Base-by-base conservation (phyloP, 495 filamentous ascomycete species). In the Staphylotrichum tortipilum region DNA sequence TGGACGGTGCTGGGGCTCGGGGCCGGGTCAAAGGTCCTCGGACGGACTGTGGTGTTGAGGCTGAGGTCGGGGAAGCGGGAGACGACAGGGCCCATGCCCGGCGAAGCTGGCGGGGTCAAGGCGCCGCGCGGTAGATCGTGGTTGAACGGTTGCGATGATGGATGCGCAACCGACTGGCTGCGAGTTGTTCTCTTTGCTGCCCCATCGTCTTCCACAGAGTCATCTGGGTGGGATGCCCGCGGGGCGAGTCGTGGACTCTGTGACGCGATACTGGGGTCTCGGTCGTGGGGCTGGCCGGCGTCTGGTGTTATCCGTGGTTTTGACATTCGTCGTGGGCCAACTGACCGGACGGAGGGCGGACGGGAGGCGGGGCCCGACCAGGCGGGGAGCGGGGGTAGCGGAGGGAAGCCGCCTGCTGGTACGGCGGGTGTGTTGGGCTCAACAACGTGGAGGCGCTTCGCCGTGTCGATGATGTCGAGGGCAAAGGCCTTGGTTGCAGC, bases 401-500 rank as follows among this genome's bases (percentile, higher is more conserved):
- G 59, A 17, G 62, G 62, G 17, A 62, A 62, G 0, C 33, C 54
- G 19, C 44, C 44, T 21, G 31, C 50, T 28, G 36, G 59, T 39
- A 48, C 48, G 6, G 47, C 31, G 15, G 39, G 10, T 17, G 29
- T 14, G 28, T 15, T 7, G 19, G 52, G 30, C 18, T 61, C 59
- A 23, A n/a, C n/a, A n/a, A 62, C 37, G 28, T 63, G 62, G 19
- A 68, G 12, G 7, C 68, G 52, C 48, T 54, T 61, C 8, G 61
- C 62, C 3, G 55, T 67, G 21, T 70, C 68, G 46, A 66, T 52
- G 9, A 68, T 54, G 29, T 66, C 61, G 3, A 70, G 55, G 31
- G 68, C 68, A 21, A 70, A 59, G 0, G 64, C 49, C 53, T 66
- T 70, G 14, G 66, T 61, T 1, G 64, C 62, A 0, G 60, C 58